Percentiles rank a stretch among this genome's conserved stretches.
Evolutionary conservation across 257 asterid genomes (phyloP).

Genomic region (Paulownia fortunei): DNA sequence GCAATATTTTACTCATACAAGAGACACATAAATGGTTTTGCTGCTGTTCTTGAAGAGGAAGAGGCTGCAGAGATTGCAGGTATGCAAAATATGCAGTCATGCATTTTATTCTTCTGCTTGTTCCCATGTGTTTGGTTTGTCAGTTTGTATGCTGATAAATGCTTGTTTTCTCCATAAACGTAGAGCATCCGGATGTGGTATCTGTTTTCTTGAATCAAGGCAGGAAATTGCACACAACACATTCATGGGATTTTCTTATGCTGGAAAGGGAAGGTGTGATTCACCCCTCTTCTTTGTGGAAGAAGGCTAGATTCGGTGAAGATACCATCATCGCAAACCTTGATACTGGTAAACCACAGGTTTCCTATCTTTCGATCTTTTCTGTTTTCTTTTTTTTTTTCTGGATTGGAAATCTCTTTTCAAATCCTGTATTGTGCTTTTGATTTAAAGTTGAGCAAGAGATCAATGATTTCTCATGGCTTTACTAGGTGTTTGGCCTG

Average conservation of each 20-base stretch:
- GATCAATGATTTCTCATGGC: background rate
- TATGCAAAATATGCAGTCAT: slow-evolving; percentile 24
- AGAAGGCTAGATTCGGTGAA: slow-evolving; percentile 61
- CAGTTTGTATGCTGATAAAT: background rate
- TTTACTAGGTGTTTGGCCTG: slow-evolving; percentile 81
- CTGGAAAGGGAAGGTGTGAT: slow-evolving; percentile 51
- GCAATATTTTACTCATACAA: slow-evolving; percentile 70
- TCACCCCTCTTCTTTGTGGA: slow-evolving; percentile 55
- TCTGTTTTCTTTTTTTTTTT: background rate
- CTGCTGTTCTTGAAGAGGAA: slow-evolving; percentile 72
- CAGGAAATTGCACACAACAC: slow-evolving; percentile 71
- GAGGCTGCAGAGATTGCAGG: slow-evolving; percentile 64
- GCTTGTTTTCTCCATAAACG: background rate
- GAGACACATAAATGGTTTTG: slow-evolving; percentile 74
- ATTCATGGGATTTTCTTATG: slow-evolving; percentile 74
- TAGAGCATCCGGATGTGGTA: slow-evolving; percentile 68
- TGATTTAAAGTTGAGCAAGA: slow-evolving; percentile 4
- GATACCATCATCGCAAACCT: slow-evolving; percentile 68
- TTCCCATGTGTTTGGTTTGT: background rate
- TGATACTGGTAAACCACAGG: slow-evolving; percentile 59
- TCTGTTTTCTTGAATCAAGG: slow-evolving; percentile 59
- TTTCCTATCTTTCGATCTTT: background rate
- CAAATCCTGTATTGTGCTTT: slow-evolving; percentile 4
- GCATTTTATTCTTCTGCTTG: background rate
- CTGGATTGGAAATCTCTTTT: background rate